phyloP scores from a whole-genome alignment of 306 rosid species.

The Cucurbita ficifolia region DNA sequence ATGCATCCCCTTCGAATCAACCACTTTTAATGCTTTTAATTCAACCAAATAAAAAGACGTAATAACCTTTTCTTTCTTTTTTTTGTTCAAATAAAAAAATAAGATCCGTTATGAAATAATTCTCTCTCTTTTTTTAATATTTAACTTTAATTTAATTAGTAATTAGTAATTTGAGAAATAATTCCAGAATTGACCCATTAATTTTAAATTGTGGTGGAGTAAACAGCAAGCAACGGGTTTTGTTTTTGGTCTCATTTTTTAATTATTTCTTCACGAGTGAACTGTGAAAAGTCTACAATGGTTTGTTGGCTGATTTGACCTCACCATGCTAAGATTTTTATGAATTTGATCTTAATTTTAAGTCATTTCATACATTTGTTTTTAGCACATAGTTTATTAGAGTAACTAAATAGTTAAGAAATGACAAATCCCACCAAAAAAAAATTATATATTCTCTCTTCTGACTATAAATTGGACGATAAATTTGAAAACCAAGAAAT shows the following conservation, averaged over 20 bases:
- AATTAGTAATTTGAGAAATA: neutral
- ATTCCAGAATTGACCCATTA: neutral
- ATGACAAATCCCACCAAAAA: too few species aligned
- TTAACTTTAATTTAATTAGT: too few species aligned
- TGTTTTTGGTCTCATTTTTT: neutral
- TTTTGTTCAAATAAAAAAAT: too few species aligned
- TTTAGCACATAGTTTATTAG: too few species aligned
- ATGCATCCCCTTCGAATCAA: too few species aligned
- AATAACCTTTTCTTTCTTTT: too few species aligned
- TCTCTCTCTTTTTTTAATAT: too few species aligned
- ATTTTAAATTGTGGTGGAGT: neutral
- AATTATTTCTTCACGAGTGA: neutral
- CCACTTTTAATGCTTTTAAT: too few species aligned
- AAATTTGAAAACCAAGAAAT: neutral
- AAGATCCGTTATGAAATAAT: too few species aligned
- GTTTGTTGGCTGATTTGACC: neutral
- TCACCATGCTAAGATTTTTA: neutral
- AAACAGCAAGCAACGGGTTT: neutral
- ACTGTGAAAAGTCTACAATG: neutral
- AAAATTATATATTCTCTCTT: neutral
- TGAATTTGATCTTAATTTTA: neutral
- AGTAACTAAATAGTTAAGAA: too few species aligned
- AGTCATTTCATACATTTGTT: too few species aligned
- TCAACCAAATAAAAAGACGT: too few species aligned
- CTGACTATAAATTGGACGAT: neutral